Percentiles rank a stretch among this genome's conserved stretches.
Evolutionary conservation across 2,329 filamentous ascomycete genomes (phyloP).

Genomic region (Aspergillus fijiensis): DNA sequence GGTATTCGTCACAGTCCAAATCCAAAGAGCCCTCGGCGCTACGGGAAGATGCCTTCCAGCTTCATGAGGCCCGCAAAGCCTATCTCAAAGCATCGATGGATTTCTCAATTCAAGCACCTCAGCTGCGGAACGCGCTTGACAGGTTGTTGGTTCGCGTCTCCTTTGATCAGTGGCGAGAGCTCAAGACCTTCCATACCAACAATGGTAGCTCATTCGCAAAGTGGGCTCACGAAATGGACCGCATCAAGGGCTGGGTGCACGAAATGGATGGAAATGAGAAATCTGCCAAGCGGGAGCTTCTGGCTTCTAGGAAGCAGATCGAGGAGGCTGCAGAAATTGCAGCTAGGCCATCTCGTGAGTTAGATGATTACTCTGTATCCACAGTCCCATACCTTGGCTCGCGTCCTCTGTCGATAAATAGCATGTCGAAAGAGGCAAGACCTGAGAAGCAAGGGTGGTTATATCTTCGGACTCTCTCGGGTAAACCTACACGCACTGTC

Average conservation of each 20-base stretch:
- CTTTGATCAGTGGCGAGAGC: constrained; percentile 83
- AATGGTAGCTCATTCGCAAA: constrained; percentile 62
- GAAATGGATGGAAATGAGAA: constrained; percentile 91
- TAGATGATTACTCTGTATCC: constrained; percentile 87
- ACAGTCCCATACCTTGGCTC: constrained; percentile 84
- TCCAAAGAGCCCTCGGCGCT: constrained; percentile 89
- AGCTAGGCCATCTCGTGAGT: constrained; percentile 79
- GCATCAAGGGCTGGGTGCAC: constrained; percentile 86
- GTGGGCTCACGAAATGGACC: constrained; percentile 79
- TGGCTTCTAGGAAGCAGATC: constrained; percentile 75
- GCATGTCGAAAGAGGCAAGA: constrained; percentile 51
- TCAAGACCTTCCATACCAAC: constrained; percentile 69
- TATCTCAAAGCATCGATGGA: constrained; percentile 94
- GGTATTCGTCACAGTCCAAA: constrained; percentile 83
- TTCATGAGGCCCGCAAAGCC: constrained; percentile 86
- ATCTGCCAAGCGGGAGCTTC: constrained; percentile 77
- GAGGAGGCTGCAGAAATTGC: constrained; percentile 71
- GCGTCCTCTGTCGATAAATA: constrained; percentile 63
- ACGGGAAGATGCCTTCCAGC: constrained; percentile 90
- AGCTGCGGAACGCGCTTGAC: constrained; percentile 80
- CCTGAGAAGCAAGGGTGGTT: constrained; percentile 93
- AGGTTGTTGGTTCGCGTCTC: constrained; percentile 82
- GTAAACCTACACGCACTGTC: constrained; percentile 83
- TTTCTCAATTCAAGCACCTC: constrained; percentile 83
- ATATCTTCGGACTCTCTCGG: constrained; percentile 75